A percentile compares a stretch with the other conserved stretches of the same genome.
These are phyloP conservation scores for Nakaseomyces kungkrabaensis DNA, from an alignment of 1,139 yeast species.

Conservation along the genomic window DNA sequence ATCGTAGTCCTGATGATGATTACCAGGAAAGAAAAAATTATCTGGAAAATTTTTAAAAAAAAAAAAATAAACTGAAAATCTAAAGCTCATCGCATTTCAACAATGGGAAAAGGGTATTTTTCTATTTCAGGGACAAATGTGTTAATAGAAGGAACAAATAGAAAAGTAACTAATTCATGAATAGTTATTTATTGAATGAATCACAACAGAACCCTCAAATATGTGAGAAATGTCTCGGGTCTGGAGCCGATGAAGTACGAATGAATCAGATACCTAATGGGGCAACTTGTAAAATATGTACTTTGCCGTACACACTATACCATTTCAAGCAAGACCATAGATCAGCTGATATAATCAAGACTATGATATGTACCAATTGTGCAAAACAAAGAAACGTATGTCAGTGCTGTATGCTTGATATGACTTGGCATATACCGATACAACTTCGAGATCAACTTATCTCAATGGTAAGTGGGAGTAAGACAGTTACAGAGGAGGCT, in stretches of 20 bases:
- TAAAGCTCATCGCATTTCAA: neutral
- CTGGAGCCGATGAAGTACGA: slow-evolving; percentile 45
- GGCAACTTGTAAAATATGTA: slow-evolving; percentile 68
- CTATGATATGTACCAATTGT: slow-evolving; percentile 60
- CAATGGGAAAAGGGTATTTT: too few species aligned
- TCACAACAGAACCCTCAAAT: slow-evolving; percentile 25
- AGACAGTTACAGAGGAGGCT: slow-evolving; percentile 36
- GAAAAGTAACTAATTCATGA: neutral
- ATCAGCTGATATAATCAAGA: slow-evolving; percentile 27
- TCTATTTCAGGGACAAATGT: neutral
- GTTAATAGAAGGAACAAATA: neutral
- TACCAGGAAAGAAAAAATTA: too few species aligned
- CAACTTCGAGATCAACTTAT: slow-evolving; percentile 74
- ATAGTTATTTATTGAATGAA: neutral
- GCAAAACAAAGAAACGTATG: slow-evolving; percentile 74
- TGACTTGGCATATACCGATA: slow-evolving; percentile 68
- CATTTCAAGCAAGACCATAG: slow-evolving; percentile 49
- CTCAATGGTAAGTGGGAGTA: slow-evolving; percentile 55
- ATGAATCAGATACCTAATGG: slow-evolving; percentile 70
- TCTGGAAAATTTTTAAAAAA: too few species aligned
- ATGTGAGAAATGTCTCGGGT: slow-evolving; percentile 67
- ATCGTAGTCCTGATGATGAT: too few species aligned
- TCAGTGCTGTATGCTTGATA: slow-evolving; percentile 77
- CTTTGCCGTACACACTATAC: slow-evolving; percentile 73
- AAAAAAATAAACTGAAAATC: neutral